phyloP scores from a whole-genome alignment of 495 filamentous ascomycete species.

The Tuber umbilicatum region DNA sequence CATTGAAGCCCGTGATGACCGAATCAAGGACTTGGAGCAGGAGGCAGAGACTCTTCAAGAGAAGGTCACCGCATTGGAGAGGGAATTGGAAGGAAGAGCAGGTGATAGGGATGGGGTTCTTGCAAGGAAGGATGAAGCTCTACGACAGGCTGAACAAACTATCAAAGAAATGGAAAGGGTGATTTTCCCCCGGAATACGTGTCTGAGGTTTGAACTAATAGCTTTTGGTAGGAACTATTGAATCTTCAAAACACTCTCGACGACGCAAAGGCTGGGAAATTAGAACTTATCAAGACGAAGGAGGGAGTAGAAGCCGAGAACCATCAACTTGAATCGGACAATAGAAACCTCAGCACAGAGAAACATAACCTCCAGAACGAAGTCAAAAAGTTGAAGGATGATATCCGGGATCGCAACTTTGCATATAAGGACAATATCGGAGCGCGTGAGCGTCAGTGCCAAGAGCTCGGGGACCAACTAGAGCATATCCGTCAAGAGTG shows the following conservation, averaged over 20 bases:
- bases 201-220: not conserved
- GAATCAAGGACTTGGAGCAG: slow-evolving; percentile 32
- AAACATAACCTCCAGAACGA: slow-evolving; percentile 29
- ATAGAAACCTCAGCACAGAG: slow-evolving; percentile 30
- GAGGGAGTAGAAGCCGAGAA: slow-evolving; percentile 36
- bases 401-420: slow-evolving; percentile 72
- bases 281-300: slow-evolving; percentile 25
- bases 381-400: slow-evolving; percentile 57
- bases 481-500: slow-evolving; percentile 56
- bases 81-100: slow-evolving; percentile 47
- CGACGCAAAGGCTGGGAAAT: slow-evolving; percentile 29
- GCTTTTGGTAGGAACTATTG: slow-evolving; percentile 3
- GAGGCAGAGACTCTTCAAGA: slow-evolving; percentile 27
- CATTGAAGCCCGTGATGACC: slow-evolving; percentile 46
- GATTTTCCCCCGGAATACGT: not conserved
- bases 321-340: slow-evolving; percentile 45
- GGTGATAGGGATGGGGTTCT: slow-evolving; percentile 27
- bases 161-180: slow-evolving; percentile 39
- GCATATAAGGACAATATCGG: slow-evolving; percentile 67
- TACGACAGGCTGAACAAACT: slow-evolving; percentile 30
- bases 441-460: slow-evolving; percentile 65
- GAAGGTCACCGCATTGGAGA: slow-evolving; percentile 32
- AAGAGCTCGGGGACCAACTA: slow-evolving; percentile 60
- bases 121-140: slow-evolving; percentile 29
- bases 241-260: slow-evolving; percentile 33